phyloP scores from a whole-genome alignment of 1,284 basidiomycete genomes.

The Puccinia horiana region DNA sequence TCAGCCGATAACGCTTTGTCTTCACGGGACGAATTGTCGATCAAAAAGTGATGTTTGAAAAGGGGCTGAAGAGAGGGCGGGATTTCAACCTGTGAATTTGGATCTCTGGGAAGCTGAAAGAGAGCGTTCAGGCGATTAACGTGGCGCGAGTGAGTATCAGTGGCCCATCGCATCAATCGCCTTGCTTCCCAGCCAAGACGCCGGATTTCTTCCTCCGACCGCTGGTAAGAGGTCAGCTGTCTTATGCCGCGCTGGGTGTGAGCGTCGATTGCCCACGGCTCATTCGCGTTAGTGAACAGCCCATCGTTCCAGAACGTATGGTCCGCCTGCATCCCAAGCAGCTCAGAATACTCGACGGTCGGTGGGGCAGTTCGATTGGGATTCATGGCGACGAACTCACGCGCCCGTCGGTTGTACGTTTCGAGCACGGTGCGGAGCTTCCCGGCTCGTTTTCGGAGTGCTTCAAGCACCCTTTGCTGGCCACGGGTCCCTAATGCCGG shows the following conservation, averaged over 20 bases:
- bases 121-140: too few relatives aligned
- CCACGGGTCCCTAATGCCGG: neutral
- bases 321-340: neutral
- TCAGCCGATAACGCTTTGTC: neutral
- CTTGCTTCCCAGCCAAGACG: constrained; percentile 15
- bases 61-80: neutral
- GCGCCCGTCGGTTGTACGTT: neutral
- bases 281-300: constrained; percentile 6
- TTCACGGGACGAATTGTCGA: neutral
- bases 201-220: neutral
- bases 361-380: neutral
- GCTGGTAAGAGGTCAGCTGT: neutral
- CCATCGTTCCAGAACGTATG: constrained; percentile 29
- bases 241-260: neutral
- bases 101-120: too few relatives aligned
- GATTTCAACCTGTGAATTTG: too few relatives aligned
- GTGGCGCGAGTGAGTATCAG: neutral
- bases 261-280: constrained; percentile 5
- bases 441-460: neutral
- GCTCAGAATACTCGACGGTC: neutral
- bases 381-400: neutral
- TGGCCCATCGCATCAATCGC: neutral
- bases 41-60: neutral
- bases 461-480: neutral
- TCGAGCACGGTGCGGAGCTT: neutral